Evolutionary conservation across 805 yeast species (phyloP), one percentile per base, ranked within the genome.

Genomic region (Cyberlindnera americana): DNA sequence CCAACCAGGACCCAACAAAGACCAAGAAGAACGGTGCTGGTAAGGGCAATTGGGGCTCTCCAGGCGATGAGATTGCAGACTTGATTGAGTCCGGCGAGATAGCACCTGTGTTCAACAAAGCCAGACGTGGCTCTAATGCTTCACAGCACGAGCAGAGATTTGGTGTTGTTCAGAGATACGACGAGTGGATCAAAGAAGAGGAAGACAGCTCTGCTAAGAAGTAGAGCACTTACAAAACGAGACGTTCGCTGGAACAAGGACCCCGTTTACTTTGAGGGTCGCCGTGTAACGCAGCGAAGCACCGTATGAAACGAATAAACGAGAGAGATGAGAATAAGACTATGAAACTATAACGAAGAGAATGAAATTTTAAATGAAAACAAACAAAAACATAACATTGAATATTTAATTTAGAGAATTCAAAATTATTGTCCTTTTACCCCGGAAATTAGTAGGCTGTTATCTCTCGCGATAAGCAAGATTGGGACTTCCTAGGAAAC

Each of bases 1-100:
- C 62, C 45, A 80, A 83, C 52, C 72, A 77, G 38, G 78, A 81
- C 47, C 95, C 96, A 40, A 79, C 78, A 56, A 76, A 78, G 54
- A 76, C 83, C 41, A 87, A 87, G 75, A 87, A 85, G 60, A 73
- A 73, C 43, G 97, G 97, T 35, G 83, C 82, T 24, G 97, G 97
- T 33, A 80, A 78, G 53, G 82, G 81, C 49, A 88, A 88, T 56
- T 87, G 96, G 95, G 97, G 97, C 31, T 66, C 70, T 44, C 73
- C 78, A 8, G 91, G 89, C 22, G 95, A 85, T 52, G 95, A 87
- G 53, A 59, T 81, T 37, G 75, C 77, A 33, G 85, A 78, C 46
- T 59, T 84, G 46, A 71, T 75, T 43, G 77, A 74, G 38, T 65
- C 71, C 15, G 85, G 81, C 35, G 81, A 77, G 46, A 67, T 78